Evolutionary conservation across 2,329 filamentous ascomycete species (phyloP).

Genomic region (Sporothrix protearum): DNA sequence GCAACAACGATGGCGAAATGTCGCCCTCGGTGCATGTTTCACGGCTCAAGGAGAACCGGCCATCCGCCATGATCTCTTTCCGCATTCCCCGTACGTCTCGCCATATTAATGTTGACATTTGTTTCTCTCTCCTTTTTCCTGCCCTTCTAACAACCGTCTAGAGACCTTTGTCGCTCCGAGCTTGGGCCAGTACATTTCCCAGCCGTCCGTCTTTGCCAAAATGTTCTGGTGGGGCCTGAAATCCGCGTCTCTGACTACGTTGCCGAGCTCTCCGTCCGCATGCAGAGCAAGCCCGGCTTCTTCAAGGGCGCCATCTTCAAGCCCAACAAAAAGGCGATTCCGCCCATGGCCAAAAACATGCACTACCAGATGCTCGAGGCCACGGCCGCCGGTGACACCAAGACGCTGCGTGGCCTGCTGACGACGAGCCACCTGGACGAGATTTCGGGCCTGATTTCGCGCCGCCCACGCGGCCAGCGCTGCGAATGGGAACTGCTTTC

Average conservation of each 20-base stretch:
- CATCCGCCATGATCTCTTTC: slow-evolving; percentile 23
- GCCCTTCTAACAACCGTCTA: slow-evolving; percentile 28
- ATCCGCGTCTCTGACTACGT: slow-evolving; percentile 39
- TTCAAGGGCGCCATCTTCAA: slow-evolving; percentile 44
- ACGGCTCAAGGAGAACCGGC: slow-evolving; percentile 7
- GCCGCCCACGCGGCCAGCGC: slow-evolving; percentile 45
- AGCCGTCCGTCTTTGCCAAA: slow-evolving; percentile 32
- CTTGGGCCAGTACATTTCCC: slow-evolving; percentile 36
- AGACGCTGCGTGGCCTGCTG: slow-evolving; percentile 52
- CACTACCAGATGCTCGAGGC: slow-evolving; percentile 60
- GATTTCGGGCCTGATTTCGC: slow-evolving; percentile 52
- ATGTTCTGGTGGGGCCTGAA: slow-evolving; percentile 41
- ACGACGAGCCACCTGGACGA: slow-evolving; percentile 47
- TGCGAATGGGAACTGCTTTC: slow-evolving; percentile 54
- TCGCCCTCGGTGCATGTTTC: slow-evolving; percentile 23
- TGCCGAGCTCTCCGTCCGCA: slow-evolving; percentile 41
- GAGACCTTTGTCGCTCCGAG: slow-evolving; percentile 50
- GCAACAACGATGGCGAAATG: background rate
- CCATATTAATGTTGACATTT: no score
- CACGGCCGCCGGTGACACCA: slow-evolving; percentile 56
- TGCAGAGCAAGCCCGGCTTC: slow-evolving; percentile 46
- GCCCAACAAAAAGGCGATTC: slow-evolving; percentile 41
- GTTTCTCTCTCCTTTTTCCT: background rate
- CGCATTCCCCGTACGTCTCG: slow-evolving; percentile 26
- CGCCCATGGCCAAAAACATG: slow-evolving; percentile 55